Evolutionary conservation across 257 asterid species (phyloP), one percentile per base, ranked within the genome.

Genomic region (Lithospermum erythrorhizon): DNA sequence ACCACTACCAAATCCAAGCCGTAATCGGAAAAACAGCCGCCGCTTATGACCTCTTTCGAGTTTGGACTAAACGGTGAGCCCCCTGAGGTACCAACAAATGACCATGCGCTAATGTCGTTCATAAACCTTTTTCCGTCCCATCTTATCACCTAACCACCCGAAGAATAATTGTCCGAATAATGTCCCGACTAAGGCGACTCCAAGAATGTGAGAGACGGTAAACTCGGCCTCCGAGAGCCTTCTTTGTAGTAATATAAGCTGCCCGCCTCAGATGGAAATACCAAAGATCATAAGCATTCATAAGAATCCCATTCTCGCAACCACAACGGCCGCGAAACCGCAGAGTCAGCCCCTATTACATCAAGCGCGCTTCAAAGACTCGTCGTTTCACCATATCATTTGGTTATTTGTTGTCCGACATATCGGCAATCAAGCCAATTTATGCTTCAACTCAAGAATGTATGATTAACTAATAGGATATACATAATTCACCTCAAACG

Each of bases 61-160:
- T 55, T 14, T 17, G n/a, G 4, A 0, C 91, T 84, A 15, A 83
- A 73, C n/a, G n/a, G n/a, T 4, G 95, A 86, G n/a, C 82, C 74
- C 0, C 77, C 89, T 0, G 89, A 85, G 21, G 80, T 83, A 2
- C 1, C 93, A 80, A 67, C 84, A 81, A 1, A 69, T 9, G 15
- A 81, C 21, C 95, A 86, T 86, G 67, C 14, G 83, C 0, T 0
- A 86, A 73, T 16, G 95, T 86, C 17, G 21, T 0, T 91, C 95
- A 57, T 86, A 86, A 0, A 86, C 95, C 10, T 22, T 75, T 22
- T 86, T 86, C 2, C 89, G 72, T 0, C 95, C 91, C 83, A 86
- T 69, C 48, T 83, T 86, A 61, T 86, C 95, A 0, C 89, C 95
- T 5, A 86, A 85, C 95, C 91, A 81, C 3, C 95, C 95, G 47